Conservation (phyloP, 2,329 filamentous ascomycete genomes). For the Fusarium ramigenum region DNA sequence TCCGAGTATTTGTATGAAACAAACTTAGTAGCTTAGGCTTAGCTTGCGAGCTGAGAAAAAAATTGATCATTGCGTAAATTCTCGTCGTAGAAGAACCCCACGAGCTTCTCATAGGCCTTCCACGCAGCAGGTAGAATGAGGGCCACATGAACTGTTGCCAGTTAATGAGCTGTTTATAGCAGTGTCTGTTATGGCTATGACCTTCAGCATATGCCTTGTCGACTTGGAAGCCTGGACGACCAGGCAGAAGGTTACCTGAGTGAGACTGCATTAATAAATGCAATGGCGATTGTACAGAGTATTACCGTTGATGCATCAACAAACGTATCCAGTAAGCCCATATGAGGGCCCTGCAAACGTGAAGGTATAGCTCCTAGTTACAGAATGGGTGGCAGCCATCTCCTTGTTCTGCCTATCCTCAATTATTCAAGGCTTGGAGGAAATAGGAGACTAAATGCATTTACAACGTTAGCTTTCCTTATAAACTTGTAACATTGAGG, state of each 20-base stretch:
- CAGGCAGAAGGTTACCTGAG: neutral
- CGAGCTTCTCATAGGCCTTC: neutral
- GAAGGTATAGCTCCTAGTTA: conserved; percentile 6
- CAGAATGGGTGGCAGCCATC: neutral
- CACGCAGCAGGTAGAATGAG: neutral
- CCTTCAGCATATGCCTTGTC: neutral
- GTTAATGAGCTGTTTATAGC: neutral
- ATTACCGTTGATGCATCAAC: neutral
- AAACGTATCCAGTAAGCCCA: neutral
- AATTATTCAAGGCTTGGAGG: neutral
- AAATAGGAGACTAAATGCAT: neutral
- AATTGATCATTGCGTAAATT: conserved; percentile 39
- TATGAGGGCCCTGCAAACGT: neutral
- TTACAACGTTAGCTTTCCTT: neutral
- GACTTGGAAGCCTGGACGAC: neutral
- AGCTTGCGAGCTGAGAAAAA: neutral
- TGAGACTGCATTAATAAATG: neutral
- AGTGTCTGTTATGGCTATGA: neutral
- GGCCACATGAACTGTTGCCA: too few species aligned
- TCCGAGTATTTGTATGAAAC: neutral
- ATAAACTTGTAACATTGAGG: neutral
- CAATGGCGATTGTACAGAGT: conserved; percentile 4
- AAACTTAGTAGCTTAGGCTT: neutral
- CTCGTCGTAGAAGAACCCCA: conserved; percentile 25
- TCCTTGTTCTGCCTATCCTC: neutral